phyloP scores from a whole-genome alignment of 2,329 filamentous ascomycete species.

The Fusarium marasasianum region DNA sequence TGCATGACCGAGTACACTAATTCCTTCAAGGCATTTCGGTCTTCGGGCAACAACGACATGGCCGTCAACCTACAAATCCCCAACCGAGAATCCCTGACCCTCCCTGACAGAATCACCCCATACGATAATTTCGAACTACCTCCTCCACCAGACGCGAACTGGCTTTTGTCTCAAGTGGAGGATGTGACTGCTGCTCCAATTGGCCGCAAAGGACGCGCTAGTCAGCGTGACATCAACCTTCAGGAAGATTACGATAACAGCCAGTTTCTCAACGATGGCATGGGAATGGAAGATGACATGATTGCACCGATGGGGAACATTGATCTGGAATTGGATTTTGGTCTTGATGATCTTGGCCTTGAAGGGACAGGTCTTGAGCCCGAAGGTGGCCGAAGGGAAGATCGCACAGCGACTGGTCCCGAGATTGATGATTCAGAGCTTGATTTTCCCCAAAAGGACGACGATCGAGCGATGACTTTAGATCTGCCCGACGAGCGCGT shows the following conservation, averaged over 20 bases:
- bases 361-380: slow-evolving; percentile 69
- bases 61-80: slow-evolving; percentile 83
- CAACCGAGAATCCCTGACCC: slow-evolving; percentile 84
- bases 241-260: slow-evolving; percentile 77
- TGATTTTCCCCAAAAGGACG: slow-evolving; percentile 63
- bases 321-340: slow-evolving; percentile 78
- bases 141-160: slow-evolving; percentile 87
- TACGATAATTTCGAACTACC: slow-evolving; percentile 82
- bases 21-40: slow-evolving; percentile 85
- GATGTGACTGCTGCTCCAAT: slow-evolving; percentile 64
- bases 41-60: slow-evolving; percentile 93
- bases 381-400: slow-evolving; percentile 88
- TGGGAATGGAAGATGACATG: slow-evolving; percentile 66
- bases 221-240: slow-evolving; percentile 72
- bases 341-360: slow-evolving; percentile 75
- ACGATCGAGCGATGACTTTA: slow-evolving; percentile 66
- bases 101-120: slow-evolving; percentile 92
- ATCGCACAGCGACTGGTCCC: slow-evolving; percentile 1
- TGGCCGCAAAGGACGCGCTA: slow-evolving; percentile 66
- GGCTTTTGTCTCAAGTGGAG: slow-evolving; percentile 81
- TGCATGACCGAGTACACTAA: slow-evolving; percentile 39
- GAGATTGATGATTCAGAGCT: slow-evolving; percentile 68
- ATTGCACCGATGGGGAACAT: slow-evolving; percentile 71
- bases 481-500: slow-evolving; percentile 64
- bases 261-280: slow-evolving; percentile 79